These are phyloP conservation scores for Lentinus tigrinus DNA, from an alignment of 768 basidiomycete species.

Conservation along the genomic window DNA sequence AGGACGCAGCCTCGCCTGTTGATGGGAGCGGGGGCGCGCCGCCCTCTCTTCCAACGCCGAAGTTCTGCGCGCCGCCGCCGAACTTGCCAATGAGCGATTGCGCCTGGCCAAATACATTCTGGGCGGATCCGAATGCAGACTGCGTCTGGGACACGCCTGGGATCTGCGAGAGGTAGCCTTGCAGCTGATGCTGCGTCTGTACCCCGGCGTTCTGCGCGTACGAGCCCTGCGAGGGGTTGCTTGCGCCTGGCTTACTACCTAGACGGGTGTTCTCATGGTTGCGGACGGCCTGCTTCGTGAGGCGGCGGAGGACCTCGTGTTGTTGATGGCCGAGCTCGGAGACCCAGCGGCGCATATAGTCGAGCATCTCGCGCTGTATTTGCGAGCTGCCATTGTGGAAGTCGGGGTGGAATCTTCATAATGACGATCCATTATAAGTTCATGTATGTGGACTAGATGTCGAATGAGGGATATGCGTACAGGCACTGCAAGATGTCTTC, in stretches of 20 bases:
- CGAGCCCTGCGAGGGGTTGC: conserved; percentile 44
- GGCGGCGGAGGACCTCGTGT: conserved; percentile 50
- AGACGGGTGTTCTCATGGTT: conserved; percentile 70
- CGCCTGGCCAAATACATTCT: background rate
- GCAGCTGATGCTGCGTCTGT: conserved; percentile 46
- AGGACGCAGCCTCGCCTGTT: conserved; percentile 12
- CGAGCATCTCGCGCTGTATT: conserved; percentile 76
- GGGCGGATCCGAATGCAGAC: background rate
- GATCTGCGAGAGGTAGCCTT: conserved; percentile 35
- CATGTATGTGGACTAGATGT: background rate
- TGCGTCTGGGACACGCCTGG: conserved; percentile 17
- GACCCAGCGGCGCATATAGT: conserved; percentile 64
- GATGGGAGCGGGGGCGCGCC: background rate
- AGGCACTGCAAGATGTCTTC: conserved; percentile 69
- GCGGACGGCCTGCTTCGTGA: conserved; percentile 65
- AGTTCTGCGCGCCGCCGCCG: background rate
- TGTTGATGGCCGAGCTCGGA: conserved; percentile 47
- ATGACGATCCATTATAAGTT: background rate
- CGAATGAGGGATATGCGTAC: conserved; percentile 37
- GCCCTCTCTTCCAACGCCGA: background rate
- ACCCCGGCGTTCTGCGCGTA: conserved; percentile 48
- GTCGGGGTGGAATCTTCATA: conserved; percentile 75
- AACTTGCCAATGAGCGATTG: conserved; percentile 12
- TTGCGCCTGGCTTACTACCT: conserved; percentile 48
- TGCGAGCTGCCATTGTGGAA: conserved; percentile 65